Conservation (phyloP, 2,329 filamentous ascomycete genomes). For the Clonostachys byssicola region DNA sequence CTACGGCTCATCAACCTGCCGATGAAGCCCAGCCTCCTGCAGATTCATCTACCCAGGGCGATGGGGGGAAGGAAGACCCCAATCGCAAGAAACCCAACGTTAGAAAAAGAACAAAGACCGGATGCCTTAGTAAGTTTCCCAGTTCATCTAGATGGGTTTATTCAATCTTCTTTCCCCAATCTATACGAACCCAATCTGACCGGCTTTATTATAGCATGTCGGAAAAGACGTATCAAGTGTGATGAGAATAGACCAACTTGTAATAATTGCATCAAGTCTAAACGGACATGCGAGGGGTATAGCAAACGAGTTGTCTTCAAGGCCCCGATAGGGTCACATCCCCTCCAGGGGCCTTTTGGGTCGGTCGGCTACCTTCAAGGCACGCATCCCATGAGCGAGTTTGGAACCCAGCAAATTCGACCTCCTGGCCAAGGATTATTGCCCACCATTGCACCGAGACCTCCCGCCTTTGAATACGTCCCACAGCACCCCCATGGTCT, state of each 20-base stretch:
- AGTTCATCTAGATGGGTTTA: background rate
- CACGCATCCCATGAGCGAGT: constrained; percentile 16
- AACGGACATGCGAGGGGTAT: constrained; percentile 79
- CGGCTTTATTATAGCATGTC: constrained; percentile 60
- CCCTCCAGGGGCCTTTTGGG: constrained; percentile 43
- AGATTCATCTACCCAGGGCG: too few relatives aligned
- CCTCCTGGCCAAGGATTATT: constrained; percentile 29
- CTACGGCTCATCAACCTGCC: constrained; percentile 1
- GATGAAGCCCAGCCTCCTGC: too few relatives aligned
- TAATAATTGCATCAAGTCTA: constrained; percentile 82
- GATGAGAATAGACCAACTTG: constrained; percentile 83
- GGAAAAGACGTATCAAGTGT: constrained; percentile 94
- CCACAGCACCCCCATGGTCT: too few relatives aligned
- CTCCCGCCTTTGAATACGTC: constrained; percentile 25
- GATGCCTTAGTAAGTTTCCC: constrained; percentile 71
- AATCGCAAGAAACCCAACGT: constrained; percentile 40
- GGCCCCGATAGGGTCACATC: constrained; percentile 47
- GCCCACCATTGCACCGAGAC: constrained; percentile 46
- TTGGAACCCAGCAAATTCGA: constrained; percentile 26
- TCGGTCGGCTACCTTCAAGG: constrained; percentile 33
- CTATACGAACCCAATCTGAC: constrained; percentile 10
- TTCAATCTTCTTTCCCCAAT: background rate
- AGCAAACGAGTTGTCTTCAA: constrained; percentile 80
- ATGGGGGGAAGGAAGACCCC: constrained; percentile 22
- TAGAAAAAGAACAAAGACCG: constrained; percentile 82